Evolutionary conservation across 768 basidiomycete species (phyloP), one percentile per base, ranked within the genome.

Genomic region (Kwoniella shandongensis): DNA sequence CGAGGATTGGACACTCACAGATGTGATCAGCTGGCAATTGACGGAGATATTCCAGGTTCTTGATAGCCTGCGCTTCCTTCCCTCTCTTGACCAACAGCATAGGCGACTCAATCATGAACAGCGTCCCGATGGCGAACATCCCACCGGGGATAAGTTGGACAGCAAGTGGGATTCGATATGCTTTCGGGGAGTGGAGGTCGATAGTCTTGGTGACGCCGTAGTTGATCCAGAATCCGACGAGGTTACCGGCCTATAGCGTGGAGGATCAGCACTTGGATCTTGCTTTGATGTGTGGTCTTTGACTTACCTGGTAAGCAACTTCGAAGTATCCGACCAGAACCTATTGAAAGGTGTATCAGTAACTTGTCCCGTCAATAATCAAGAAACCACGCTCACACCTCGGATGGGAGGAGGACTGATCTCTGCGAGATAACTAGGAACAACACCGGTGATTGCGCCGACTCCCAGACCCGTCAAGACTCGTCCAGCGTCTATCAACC

Each of bases 71-170:
- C 11, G 65, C 74, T 39, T 71, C 64, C 15, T 59, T 52, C 44
- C 62, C 67, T 57, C 40, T 22, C 17, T 62, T 51, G 51, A 66
- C 30, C 4, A 65, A 54, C 20, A 63, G 32, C 45, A 63, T 60
- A 8, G 78, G 78, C 0, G 77, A 76, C 59, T 78, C 78, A 42
- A 64, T 48, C 44, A 77, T 44, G 71, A 78, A 71, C 45, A 75
- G 53, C 30, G 69, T 66, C 18, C 72, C 75, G 53, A 70, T 11
- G 44, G 81, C 63, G 62, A 85, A 81, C 0, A 84, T 58, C 17
- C 82, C 87, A 0, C 85, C 86, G 6, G 85, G 88, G 10, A 89
- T 83, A 18, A 89, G 67, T 53, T 76, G 77, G 25, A 76, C 57
- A 8, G 75, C 77, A 57, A 77, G 72, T 3, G 76, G 72, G 23